Conservation (phyloP, 2,329 filamentous ascomycete species). For the Gliomastix tumulicola region DNA sequence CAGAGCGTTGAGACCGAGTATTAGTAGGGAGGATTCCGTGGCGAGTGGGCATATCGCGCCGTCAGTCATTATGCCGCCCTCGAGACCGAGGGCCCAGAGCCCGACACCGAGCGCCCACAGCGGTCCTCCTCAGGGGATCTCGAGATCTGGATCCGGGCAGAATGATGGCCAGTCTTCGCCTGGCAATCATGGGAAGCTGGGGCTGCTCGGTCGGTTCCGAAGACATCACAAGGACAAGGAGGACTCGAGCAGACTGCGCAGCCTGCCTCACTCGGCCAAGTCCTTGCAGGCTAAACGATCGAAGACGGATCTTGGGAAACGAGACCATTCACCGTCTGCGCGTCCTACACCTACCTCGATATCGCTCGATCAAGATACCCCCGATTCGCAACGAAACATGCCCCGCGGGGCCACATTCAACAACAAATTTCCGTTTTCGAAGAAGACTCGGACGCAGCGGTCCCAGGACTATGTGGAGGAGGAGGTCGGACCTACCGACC, state of each 20-base stretch:
- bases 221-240: constrained; percentile 41
- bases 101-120: constrained; percentile 73
- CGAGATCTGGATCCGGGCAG: constrained; percentile 41
- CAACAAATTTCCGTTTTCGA: constrained; percentile 57
- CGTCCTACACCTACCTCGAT: constrained; percentile 21
- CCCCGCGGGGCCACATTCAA: constrained; percentile 47
- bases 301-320: constrained; percentile 34
- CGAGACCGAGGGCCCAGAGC: constrained; percentile 62
- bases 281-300: constrained; percentile 45
- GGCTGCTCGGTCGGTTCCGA: constrained; percentile 42
- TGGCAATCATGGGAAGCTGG: constrained; percentile 41
- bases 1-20: constrained; percentile 61
- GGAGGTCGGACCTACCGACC: constrained; percentile 53
- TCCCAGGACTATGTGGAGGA: constrained; percentile 48
- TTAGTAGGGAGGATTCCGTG: constrained; percentile 68
- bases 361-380: constrained; percentile 20
- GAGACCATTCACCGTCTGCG: constrained; percentile 28
- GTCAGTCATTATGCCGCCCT: constrained; percentile 33
- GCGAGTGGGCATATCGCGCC: constrained; percentile 30
- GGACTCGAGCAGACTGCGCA: constrained; percentile 22
- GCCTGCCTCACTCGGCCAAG: constrained; percentile 44
- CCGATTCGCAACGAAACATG: constrained; percentile 7
- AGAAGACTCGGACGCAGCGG: constrained; percentile 42
- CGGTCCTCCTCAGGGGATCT: constrained; percentile 32
- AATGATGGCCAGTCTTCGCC: constrained; percentile 54